Percentiles rank a stretch among this genome's conserved stretches.
Conservation (phyloP, 805 yeast genomes). For the Barnettozyma salicaria region DNA sequence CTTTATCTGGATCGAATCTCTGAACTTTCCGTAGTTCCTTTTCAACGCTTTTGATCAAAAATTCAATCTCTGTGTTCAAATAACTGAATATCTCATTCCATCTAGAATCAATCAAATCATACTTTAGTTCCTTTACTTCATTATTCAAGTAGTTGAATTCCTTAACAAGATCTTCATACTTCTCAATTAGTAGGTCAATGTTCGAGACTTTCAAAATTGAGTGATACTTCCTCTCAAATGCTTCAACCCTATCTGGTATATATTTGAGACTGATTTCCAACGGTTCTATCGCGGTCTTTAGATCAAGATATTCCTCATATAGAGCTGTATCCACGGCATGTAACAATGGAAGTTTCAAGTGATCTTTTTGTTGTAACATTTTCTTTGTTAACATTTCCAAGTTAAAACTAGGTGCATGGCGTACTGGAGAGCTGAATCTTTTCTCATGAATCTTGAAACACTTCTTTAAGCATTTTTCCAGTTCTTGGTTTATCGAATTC, state of each 20-base stretch:
- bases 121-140: conserved; percentile 38
- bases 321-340: conserved; percentile 34
- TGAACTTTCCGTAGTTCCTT: conserved; percentile 23
- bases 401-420: conserved; percentile 34
- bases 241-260: conserved; percentile 43
- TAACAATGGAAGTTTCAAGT: conserved; percentile 35
- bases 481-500: conserved; percentile 36
- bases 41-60: conserved; percentile 25
- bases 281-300: conserved; percentile 42
- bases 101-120: conserved; percentile 43
- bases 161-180: conserved; percentile 34
- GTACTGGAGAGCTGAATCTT: conserved; percentile 35
- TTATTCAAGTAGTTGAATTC: conserved; percentile 37
- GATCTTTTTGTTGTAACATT: conserved; percentile 26
- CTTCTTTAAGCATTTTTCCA: conserved; percentile 31
- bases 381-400: conserved; percentile 30
- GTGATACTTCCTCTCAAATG: conserved; percentile 31
- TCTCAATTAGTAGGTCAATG: conserved; percentile 29
- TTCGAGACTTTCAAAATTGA: conserved; percentile 17
- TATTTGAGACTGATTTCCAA: conserved; percentile 45
- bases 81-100: conserved; percentile 51
- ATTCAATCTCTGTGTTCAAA: conserved; percentile 37
- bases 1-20: conserved; percentile 15
- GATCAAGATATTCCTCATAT: conserved; percentile 35
- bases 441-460: conserved; percentile 34